Evolutionary conservation across 164 flowering plant species (phyloP), one percentile per base, ranked within the genome.

Genomic region (Saururus chinensis): DNA sequence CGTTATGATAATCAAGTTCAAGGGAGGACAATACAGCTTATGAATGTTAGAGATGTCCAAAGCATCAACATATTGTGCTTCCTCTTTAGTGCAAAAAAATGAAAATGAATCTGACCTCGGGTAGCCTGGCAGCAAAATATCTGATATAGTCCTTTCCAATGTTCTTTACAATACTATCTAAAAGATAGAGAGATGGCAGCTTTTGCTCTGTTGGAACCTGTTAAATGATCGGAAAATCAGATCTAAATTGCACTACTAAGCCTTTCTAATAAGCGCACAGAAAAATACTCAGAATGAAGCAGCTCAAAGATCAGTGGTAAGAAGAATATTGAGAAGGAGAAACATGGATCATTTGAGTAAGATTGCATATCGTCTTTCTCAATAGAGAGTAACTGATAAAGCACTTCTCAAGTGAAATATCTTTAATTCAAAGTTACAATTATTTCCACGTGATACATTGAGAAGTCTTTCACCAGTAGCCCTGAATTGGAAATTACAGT

Each of bases 151-250:
- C 99, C 72, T 88, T 76, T 53, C 95, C 99, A 67, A 91, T 87
- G 74, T 95, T 95, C 80, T 95, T 95, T 54, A 95, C 99, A 73
- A 95, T 95, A 75, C 99, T 95, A 80, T 95, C 99, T 70, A 95
- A 74, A 55, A 95, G 92, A 80, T 95, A 95, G 12, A 95, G 92
- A 19, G 97, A 95, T 30, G 97, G 97, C 60, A 95, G 74, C 83
- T 95, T 95, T 61, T 84, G 97, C 35, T 95, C 99, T 53, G 80
- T 82, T 14, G 97, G 87, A 74, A 95, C 97, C 99, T 95, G 92
- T 70, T 80, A 70, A 71, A 60, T 48, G 72, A 55, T 19, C 62
- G 25, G 40, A 37, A 60, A 19, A 64, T 78, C 64, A 82, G 77
- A 71, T 49, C 59, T 30, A 53, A 20, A 45, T 45, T 17, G 35